Evolutionary conservation across 2,329 filamentous ascomycete genomes (phyloP), one percentile per base, ranked within the genome.

Genomic region (Ophiostoma himal-ulmi): DNA sequence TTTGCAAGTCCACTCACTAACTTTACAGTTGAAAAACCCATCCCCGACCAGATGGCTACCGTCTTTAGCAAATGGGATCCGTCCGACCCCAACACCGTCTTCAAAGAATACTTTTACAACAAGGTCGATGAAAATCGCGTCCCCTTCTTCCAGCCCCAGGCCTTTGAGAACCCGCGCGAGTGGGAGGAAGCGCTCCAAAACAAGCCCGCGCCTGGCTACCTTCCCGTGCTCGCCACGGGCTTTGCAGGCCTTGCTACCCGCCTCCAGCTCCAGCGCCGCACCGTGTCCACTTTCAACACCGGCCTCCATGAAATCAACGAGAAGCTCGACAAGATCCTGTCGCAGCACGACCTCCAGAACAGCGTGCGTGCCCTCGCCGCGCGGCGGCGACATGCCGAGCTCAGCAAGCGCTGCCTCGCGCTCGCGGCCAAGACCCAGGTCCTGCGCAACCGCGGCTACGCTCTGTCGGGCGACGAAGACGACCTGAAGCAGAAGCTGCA

Each of bases 21-120:
- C 13, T 41, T 36, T 20, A 4, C 73, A 88, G 87, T 84, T 75
- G 89, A 93, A 77, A 93, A 93, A 78, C 87, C 89, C 67, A 86
- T 94, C 64, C 84, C 88, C 26, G 89, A 93, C 71, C 91, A 94
- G 78, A 91, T 94, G 78, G 83, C 85, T 72, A 83, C 88, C 36
- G 84, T 95, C 57, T 82, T 87, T 69, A 83, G 87, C 72, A 93
- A 94, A 80, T 95, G 92, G 92, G 84, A 91, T 72, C 88, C 91
- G 0, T 79, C 83, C 36, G 86, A 84, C 77, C 84, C 87, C 30
- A 88, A 87, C 77, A 93, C 91, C 75, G 87, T 86, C 37, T 93
- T 95, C 81, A 91, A 92, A 78, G 84, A 91, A 77, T 94, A 94
- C 82, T 92, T 95, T 78, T 96, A 95, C 84, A 95, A 95, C 81